These are phyloP conservation scores for Aspergillus versicolor DNA, from an alignment of 2,329 filamentous ascomycete genomes.

Conservation along the genomic window DNA sequence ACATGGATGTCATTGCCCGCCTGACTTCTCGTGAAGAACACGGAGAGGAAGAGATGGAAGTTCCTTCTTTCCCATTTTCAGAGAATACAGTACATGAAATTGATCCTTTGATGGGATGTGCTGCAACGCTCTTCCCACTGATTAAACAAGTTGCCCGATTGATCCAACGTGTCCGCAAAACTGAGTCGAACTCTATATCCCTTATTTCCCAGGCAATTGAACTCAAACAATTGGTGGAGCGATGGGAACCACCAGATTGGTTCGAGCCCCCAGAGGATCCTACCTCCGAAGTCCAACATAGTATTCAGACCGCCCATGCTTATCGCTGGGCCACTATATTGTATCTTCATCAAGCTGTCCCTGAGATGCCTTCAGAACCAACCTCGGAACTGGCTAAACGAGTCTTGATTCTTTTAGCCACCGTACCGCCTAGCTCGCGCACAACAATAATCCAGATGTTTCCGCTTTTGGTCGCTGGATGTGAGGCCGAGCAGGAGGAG, in stretches of 20 bases:
- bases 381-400: conserved; percentile 61
- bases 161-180: conserved; percentile 61
- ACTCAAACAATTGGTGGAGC: conserved; percentile 59
- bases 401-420: conserved; percentile 61
- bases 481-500: conserved; percentile 59
- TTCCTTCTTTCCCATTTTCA: conserved; percentile 41
- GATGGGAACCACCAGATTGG: conserved; percentile 59
- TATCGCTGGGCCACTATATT: conserved; percentile 67
- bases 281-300: conserved; percentile 61
- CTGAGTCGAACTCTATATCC: conserved; percentile 56
- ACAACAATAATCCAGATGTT: conserved; percentile 69
- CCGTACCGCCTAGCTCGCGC: conserved; percentile 61
- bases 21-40: conserved; percentile 63
- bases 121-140: conserved; percentile 65
- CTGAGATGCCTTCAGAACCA: conserved; percentile 62
- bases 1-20: conserved; percentile 71
- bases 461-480: conserved; percentile 66
- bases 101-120: conserved; percentile 72
- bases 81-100: conserved; percentile 54
- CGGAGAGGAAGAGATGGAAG: conserved; percentile 49
- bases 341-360: conserved; percentile 67
- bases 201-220: conserved; percentile 63
- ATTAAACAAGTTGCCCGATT: conserved; percentile 66
- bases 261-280: conserved; percentile 65
- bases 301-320: conserved; percentile 65